A percentile compares a stretch with the other conserved stretches of the same genome.
phyloP scores from a whole-genome alignment of 441 rosid genomes.

The Brassica balearica region DNA sequence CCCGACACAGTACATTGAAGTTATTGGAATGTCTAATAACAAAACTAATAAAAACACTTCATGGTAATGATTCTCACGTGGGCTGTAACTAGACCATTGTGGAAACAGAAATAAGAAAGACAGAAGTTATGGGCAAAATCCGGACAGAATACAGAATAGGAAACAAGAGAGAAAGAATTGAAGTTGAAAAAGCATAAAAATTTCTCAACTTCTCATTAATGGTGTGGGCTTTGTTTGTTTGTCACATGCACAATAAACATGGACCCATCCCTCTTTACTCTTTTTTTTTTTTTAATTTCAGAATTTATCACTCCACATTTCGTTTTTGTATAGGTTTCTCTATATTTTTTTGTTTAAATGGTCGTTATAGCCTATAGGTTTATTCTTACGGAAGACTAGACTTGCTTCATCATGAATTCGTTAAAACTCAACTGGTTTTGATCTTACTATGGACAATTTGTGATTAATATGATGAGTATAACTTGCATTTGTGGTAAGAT shows the following conservation, averaged over 20 bases:
- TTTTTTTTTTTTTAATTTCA: not conserved
- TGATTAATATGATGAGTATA: not conserved
- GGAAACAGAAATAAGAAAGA: not conserved
- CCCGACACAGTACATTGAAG: not conserved
- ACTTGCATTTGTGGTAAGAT: not conserved
- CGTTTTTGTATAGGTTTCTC: not conserved
- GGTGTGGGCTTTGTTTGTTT: constrained; percentile 41
- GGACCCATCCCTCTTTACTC: constrained; percentile 37
- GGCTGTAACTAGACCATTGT: constrained; percentile 3
- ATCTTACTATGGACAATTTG: not conserved
- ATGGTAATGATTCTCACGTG: constrained; percentile 22
- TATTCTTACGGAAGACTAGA: not conserved
- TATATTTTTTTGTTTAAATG: not conserved
- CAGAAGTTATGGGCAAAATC: constrained; percentile 4
- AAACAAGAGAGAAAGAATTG: not conserved
- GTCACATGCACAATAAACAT: constrained; percentile 44
- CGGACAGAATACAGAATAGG: not conserved
- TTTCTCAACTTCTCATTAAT: constrained; percentile 24
- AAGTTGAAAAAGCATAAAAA: not conserved
- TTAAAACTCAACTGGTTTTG: not conserved
- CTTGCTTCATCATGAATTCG: not conserved
- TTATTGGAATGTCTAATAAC: constrained; percentile 24
- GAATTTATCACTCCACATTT: not conserved
- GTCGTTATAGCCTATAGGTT: constrained; percentile 8
- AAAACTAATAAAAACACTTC: constrained; percentile 13